Percentiles rank a stretch among this genome's conserved stretches.
Evolutionary conservation across 75 land plant genomes (phyloP).

Genomic region (Selaginella moellendorffii): DNA sequence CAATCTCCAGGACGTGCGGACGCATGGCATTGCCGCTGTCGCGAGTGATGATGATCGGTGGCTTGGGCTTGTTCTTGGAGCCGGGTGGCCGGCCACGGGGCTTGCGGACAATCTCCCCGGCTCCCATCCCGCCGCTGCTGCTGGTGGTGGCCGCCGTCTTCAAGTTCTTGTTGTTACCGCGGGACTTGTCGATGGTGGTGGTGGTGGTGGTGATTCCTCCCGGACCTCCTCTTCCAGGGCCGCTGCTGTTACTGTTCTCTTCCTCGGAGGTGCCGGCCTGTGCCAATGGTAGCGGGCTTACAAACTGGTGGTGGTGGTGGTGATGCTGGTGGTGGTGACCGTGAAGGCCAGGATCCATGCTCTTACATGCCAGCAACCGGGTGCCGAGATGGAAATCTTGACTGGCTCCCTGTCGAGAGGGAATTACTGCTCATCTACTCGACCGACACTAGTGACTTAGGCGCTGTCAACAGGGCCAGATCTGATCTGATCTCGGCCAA

Average conservation of each 20-base stretch:
- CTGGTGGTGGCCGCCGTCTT: too few relatives aligned
- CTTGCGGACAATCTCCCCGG: slow-evolving; percentile 15
- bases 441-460: too few relatives aligned
- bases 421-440: too few relatives aligned
- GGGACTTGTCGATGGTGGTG: too few relatives aligned
- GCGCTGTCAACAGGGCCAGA: too few relatives aligned
- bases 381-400: too few relatives aligned
- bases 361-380: too few relatives aligned
- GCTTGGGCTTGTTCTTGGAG: slow-evolving; percentile 88
- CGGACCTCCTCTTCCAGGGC: neutral
- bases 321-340: too few relatives aligned
- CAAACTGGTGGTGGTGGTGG: neutral
- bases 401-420: too few relatives aligned
- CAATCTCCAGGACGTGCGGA: slow-evolving; percentile 69
- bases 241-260: neutral
- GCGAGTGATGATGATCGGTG: slow-evolving; percentile 76
- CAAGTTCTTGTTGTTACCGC: too few relatives aligned
- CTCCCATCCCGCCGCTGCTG: too few relatives aligned
- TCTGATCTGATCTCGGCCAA: too few relatives aligned
- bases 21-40: slow-evolving; percentile 79
- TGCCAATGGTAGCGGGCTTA: neutral
- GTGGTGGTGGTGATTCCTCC: neutral
- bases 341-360: neutral
- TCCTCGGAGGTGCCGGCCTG: neutral
- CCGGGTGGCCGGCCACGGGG: slow-evolving; percentile 77